Base-by-base conservation (phyloP, 352 stramenopile species). In the Phytopythium cucurbitacearum region DNA sequence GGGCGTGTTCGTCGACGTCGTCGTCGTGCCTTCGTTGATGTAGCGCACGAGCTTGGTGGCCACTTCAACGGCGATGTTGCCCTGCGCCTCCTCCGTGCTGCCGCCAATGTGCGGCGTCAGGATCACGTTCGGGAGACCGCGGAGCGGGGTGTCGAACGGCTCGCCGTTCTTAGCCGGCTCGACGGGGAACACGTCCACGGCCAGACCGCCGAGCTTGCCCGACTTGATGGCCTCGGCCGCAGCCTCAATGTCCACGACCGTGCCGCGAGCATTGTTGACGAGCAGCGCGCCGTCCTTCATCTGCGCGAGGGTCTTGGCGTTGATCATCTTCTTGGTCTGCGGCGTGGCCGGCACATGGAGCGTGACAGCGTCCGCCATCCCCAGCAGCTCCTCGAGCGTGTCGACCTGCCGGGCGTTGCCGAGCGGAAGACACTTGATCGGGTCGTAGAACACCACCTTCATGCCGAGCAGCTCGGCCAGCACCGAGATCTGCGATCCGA, bases 261-360 rank as follows among this genome's bases (percentile, higher is more conserved):
- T 86, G 15, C 94, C 94, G 59, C 95, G 90, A 28, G 95, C 94
- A 67, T 98, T 98, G 69, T 99, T 99, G 34, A 99, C 72, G 6
- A 99, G 64, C 9, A 97, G 71, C 4, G 90, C 93, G 10, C 91
- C 91, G 16, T 93, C 76, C 68, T 97, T 98, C 90, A 98, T 98
- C 39, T 87, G 58, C 3, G 76, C 67, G 36, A 98, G 82, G 21
- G 85, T 95, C 37, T 87, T 80, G 7, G 69, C 77, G 69, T 95
- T 95, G 62, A 98, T 96, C 72, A 98, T 97, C 67, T 97, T 85
- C 56, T 84, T 86, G 45, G 96, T 94, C 7, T 87, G 84, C 47
- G 89, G 80, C 52, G 96, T 98, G 53, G 97, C 97, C 2, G 96
- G 96, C 53, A 98, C 94, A 65, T 99, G 97, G n/a, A 99, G 75